These are phyloP conservation scores for Cyberlindnera maclurae DNA, from an alignment of 805 yeast genomes.

Conservation along the genomic window DNA sequence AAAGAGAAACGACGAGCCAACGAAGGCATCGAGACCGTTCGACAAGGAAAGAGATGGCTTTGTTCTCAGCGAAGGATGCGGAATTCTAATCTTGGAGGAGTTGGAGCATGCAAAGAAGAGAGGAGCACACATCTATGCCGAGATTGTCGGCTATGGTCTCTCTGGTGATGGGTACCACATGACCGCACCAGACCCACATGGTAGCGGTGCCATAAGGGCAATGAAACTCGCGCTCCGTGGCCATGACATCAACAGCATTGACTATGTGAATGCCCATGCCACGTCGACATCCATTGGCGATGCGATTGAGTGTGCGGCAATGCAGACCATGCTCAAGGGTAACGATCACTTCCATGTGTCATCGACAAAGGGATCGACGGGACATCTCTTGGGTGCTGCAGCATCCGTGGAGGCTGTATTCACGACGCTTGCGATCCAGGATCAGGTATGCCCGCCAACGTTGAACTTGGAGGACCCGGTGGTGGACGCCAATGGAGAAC, in stretches of 20 bases:
- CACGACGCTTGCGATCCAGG: constrained; percentile 57
- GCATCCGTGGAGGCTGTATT: constrained; percentile 90
- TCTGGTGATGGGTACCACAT: constrained; percentile 91
- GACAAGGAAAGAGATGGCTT: constrained; percentile 76
- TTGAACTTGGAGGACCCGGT: constrained; percentile 58
- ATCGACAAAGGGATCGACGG: constrained; percentile 87
- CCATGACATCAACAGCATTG: constrained; percentile 43
- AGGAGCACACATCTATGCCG: constrained; percentile 68
- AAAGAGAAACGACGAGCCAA: constrained; percentile 52
- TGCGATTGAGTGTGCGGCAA: constrained; percentile 76
- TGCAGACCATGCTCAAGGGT: constrained; percentile 42
- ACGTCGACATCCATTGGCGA: constrained; percentile 91
- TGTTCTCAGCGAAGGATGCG: constrained; percentile 91
- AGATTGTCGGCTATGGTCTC: constrained; percentile 80
- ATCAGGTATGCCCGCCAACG: constrained; percentile 68
- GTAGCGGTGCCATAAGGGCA: constrained; percentile 78
- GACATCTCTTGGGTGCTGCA: constrained; percentile 93
- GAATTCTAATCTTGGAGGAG: constrained; percentile 69
- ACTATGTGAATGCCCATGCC: constrained; percentile 93
- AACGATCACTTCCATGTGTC: constrained; percentile 44
- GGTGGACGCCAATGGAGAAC: constrained; percentile 36
- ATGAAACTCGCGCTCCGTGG: constrained; percentile 68
- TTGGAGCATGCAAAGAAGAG: constrained; percentile 66
- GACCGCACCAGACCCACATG: constrained; percentile 81
- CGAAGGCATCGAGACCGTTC: constrained; percentile 77